Evolutionary conservation across 2,329 filamentous ascomycete species (phyloP), one percentile per base, ranked within the genome.

Genomic region (Hymenoscyphus occultus): DNA sequence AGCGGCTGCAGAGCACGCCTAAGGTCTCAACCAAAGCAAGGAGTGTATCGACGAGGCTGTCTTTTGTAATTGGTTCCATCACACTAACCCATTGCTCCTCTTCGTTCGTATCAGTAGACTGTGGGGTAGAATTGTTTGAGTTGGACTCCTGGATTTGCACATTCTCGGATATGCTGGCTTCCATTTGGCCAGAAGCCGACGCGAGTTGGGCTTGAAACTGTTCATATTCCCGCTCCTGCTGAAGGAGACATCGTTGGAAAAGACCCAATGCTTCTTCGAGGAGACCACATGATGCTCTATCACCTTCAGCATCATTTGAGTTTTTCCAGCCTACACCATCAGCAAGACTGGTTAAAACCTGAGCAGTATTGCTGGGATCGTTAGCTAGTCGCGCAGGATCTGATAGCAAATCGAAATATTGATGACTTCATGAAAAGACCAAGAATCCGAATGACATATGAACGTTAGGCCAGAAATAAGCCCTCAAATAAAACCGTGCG

Each of bases 21-120:
- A 81, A 81, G 59, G 77, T 83, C 70, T 78, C 85, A 60, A 91
- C 75, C 68, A 89, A 86, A 4, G 88, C 87, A 39, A 90, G 80
- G 14, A 87, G 81, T 0, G 88, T 91, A 67, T 92, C 90, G 1
- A 91, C 78, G 6, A 92, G 81, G 1, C 86, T 86, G 59, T 82
- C 80, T 32, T 85, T 82, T 1, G 87, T 89, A 32, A 90, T 79
- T 0, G 88, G 86, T 68, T 89, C 87, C 62, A 89, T 80, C n/a
- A 92, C 81, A 3, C 81, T 84, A 19, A 86, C 88, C 83, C 86
- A 90, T 71, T 88, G 83, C 66, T 87, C 86, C 45, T 83, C 75
- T 56, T 75, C 74, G 14, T 73, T 71, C n/a, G 39, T n/a, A 12
- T 32, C 31, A 60, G 14, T 60, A 40, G 35, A 62, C 22, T 45